Percentiles rank a stretch among this genome's conserved stretches.
phyloP scores from a whole-genome alignment of 257 asterid genomes.

The Solanum neorickii region DNA sequence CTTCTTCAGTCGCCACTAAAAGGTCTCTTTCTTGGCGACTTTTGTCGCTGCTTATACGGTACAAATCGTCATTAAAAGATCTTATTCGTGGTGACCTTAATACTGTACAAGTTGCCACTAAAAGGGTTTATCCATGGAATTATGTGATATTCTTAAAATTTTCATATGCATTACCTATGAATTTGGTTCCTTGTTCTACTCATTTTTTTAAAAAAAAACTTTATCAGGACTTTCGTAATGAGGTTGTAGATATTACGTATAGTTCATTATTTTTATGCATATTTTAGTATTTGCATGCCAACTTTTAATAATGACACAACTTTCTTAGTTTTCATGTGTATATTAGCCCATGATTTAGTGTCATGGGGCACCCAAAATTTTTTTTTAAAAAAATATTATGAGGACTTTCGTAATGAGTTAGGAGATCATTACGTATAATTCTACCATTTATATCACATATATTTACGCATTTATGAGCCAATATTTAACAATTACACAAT shows the following conservation, averaged over 20 bases:
- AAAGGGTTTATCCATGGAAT: too few relatives aligned
- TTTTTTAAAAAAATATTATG: background rate
- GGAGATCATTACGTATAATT: background rate
- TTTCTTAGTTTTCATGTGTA: fast-evolving
- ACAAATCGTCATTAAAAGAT: too few relatives aligned
- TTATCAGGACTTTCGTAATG: too few relatives aligned
- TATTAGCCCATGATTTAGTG: background rate
- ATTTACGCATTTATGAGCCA: background rate
- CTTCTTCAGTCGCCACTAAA: background rate
- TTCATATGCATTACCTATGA: background rate
- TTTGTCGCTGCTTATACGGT: too few relatives aligned
- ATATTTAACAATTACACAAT: fast-evolving
- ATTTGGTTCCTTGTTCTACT: fast-evolving
- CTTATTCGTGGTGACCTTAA: too few relatives aligned
- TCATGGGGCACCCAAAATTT: fast-evolving
- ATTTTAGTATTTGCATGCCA: too few relatives aligned
- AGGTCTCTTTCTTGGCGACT: too few relatives aligned
- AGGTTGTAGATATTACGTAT: background rate
- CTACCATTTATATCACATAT: too few relatives aligned
- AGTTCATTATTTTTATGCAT: background rate
- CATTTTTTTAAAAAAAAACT: too few relatives aligned
- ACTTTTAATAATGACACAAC: too few relatives aligned
- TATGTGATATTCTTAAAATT: too few relatives aligned
- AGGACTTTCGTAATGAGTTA: too few relatives aligned
- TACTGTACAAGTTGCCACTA: background rate